Evolutionary conservation across 805 yeast species (phyloP).

Genomic region (Wickerhamiella lipophila): DNA sequence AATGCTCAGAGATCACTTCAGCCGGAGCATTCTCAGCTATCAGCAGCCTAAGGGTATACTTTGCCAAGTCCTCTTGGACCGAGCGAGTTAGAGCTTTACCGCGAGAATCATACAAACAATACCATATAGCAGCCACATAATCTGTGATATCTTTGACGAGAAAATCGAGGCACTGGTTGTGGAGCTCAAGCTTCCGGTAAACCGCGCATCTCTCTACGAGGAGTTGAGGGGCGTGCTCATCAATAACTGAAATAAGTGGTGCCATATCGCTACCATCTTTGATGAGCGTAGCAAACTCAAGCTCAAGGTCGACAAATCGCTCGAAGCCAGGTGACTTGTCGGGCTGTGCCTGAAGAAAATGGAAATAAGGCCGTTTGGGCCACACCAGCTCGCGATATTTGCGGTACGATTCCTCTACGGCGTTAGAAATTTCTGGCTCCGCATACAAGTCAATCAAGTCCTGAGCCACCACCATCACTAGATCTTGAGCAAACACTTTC

Average conservation of each 20-base stretch:
- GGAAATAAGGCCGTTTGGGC: slow-evolving; percentile 26
- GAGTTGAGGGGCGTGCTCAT: slow-evolving; percentile 21
- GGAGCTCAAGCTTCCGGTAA: slow-evolving; percentile 26
- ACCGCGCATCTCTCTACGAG: slow-evolving; percentile 27
- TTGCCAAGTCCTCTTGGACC: slow-evolving; percentile 5
- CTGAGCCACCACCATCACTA: slow-evolving; percentile 26
- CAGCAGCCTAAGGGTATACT: neutral
- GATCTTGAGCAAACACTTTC: slow-evolving; percentile 24
- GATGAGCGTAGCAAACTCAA: slow-evolving; percentile 14
- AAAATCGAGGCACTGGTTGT: slow-evolving; percentile 26
- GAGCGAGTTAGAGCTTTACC: neutral
- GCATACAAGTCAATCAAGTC: slow-evolving; percentile 25
- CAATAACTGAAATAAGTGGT: slow-evolving; percentile 17
- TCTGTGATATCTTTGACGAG: slow-evolving; percentile 27
- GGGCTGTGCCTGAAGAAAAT: slow-evolving; percentile 14
- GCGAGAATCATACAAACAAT: slow-evolving; percentile 23
- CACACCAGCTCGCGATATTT: slow-evolving; percentile 21
- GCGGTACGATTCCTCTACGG: slow-evolving; percentile 20
- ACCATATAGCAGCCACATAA: slow-evolving; percentile 27
- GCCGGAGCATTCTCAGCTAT: slow-evolving; percentile 3
- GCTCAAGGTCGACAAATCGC: slow-evolving; percentile 20
- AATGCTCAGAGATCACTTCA: slow-evolving; percentile 8
- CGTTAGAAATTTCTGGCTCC: slow-evolving; percentile 14
- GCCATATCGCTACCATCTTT: slow-evolving; percentile 12
- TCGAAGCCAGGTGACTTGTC: slow-evolving; percentile 18